Evolutionary conservation across 2,329 filamentous ascomycete species (phyloP).

Genomic region (Ophiostoma pallidulum): DNA sequence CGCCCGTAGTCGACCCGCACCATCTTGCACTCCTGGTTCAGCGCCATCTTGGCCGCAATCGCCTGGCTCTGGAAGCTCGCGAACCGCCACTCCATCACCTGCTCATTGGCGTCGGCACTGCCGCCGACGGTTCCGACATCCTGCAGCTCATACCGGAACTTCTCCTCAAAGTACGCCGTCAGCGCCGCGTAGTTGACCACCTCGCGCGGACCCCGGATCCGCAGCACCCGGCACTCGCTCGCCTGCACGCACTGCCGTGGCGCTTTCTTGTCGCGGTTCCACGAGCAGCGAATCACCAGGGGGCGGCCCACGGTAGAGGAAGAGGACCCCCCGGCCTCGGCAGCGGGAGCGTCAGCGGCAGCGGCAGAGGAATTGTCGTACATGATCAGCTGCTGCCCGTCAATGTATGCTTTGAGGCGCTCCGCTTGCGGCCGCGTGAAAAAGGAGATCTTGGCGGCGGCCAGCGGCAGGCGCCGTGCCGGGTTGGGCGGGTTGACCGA

Average conservation of each 20-base stretch:
- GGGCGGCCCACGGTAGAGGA: not conserved
- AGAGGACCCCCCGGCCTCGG: not conserved
- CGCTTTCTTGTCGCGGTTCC: constrained; percentile 17
- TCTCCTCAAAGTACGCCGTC: constrained; percentile 12
- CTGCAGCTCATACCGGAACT: constrained; percentile 16
- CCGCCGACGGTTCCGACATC: not conserved
- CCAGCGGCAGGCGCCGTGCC: constrained; percentile 9
- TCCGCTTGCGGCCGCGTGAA: constrained; percentile 14
- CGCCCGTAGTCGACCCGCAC: constrained; percentile 13
- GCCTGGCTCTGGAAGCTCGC: constrained; percentile 17
- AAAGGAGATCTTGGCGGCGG: constrained; percentile 15
- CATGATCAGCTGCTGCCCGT: constrained; percentile 8
- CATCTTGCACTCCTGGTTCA: constrained; percentile 14
- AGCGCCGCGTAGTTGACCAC: constrained; percentile 11
- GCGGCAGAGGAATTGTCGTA: not conserved
- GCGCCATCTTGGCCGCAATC: constrained; percentile 17
- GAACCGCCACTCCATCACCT: constrained; percentile 16
- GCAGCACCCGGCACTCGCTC: constrained; percentile 14
- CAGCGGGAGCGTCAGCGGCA: too few relatives aligned
- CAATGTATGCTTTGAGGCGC: constrained; percentile 8
- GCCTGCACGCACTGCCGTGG: constrained; percentile 15
- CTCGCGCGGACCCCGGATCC: constrained; percentile 11
- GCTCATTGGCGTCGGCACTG: not conserved
- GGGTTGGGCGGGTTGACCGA: constrained; percentile 15
- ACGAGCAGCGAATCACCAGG: constrained; percentile 4